Evolutionary conservation across 345 rosid species (phyloP).

Genomic region (Physaria fendleri): DNA sequence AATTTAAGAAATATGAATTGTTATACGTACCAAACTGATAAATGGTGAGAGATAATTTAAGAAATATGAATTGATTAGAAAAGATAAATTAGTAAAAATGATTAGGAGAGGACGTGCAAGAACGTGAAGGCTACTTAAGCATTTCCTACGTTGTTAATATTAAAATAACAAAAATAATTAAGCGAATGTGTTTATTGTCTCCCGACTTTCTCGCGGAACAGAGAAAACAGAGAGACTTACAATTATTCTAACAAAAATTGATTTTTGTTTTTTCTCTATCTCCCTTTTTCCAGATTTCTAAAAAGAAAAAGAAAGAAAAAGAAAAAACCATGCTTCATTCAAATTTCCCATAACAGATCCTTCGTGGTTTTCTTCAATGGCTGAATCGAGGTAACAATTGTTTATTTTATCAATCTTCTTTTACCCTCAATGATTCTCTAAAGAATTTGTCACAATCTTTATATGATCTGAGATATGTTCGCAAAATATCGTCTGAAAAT

Average conservation of each 20-base stretch:
- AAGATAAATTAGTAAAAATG: constrained; percentile 10
- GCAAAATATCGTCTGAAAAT: not conserved
- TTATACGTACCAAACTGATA: constrained; percentile 11
- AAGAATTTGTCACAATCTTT: not conserved
- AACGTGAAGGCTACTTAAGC: constrained; percentile 42
- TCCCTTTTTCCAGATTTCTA: constrained; percentile 8
- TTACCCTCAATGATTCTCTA: not conserved
- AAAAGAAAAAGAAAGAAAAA: too few relatives aligned
- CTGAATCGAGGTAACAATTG: constrained; percentile 20
- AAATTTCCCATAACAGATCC: not conserved
- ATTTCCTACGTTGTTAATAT: constrained; percentile 21
- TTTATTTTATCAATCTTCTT: not conserved
- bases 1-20: not conserved
- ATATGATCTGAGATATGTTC: not conserved
- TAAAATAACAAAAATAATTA: not conserved
- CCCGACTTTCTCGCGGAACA: constrained; percentile 40
- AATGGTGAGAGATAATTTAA: constrained; percentile 10
- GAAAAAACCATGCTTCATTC: too few relatives aligned
- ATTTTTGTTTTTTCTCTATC: not conserved
- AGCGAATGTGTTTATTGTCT: constrained; percentile 15
- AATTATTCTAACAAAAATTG: not conserved
- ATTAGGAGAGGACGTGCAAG: constrained; percentile 34
- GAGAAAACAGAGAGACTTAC: constrained; percentile 33
- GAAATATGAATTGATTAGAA: not conserved
- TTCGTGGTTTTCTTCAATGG: constrained; percentile 11